A percentile compares a stretch with the other conserved stretches of the same genome.
These are phyloP conservation scores for Pleurostoma richardsiae DNA, from an alignment of 2,329 filamentous ascomycete species.

Conservation along the genomic window DNA sequence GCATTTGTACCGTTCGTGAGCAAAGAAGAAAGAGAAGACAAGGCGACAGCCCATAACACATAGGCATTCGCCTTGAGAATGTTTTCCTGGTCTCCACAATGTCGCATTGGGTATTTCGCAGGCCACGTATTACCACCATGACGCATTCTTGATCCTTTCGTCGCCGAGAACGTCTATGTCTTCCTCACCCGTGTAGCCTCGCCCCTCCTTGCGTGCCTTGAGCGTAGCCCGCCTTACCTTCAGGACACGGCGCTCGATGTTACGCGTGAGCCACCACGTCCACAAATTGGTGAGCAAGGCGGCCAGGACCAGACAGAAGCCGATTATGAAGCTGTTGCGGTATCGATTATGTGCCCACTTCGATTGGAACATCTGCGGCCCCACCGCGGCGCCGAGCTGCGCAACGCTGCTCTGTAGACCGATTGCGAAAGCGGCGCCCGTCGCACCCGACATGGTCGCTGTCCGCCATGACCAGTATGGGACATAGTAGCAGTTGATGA, in stretches of 20 bases:
- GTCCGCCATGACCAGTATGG: slow-evolving; percentile 41
- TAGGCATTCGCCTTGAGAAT: too few species aligned
- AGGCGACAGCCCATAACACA: too few species aligned
- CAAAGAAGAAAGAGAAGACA: too few species aligned
- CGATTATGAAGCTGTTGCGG: slow-evolving; percentile 8
- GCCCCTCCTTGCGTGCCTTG: neutral
- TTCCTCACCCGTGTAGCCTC: neutral
- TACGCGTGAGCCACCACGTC: slow-evolving; percentile 2
- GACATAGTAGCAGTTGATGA: slow-evolving; percentile 36
- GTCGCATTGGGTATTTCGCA: too few species aligned
- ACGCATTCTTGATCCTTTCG: slow-evolving; percentile 1
- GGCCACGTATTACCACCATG: neutral
- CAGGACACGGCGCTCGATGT: neutral
- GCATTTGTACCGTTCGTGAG: too few species aligned
- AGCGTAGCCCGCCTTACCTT: neutral
- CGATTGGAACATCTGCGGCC: slow-evolving; percentile 35
- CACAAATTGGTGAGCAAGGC: neutral
- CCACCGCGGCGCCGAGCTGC: slow-evolving; percentile 37
- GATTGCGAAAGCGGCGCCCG: slow-evolving; percentile 37
- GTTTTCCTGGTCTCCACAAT: too few species aligned
- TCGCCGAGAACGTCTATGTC: slow-evolving; percentile 2
- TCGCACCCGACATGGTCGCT: slow-evolving; percentile 31
- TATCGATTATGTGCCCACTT: slow-evolving; percentile 30
- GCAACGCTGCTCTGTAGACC: slow-evolving; percentile 35
- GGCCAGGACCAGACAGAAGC: neutral